Evolutionary conservation across 2,329 filamentous ascomycete species (phyloP).

Genomic region (Colletotrichum cereale): DNA sequence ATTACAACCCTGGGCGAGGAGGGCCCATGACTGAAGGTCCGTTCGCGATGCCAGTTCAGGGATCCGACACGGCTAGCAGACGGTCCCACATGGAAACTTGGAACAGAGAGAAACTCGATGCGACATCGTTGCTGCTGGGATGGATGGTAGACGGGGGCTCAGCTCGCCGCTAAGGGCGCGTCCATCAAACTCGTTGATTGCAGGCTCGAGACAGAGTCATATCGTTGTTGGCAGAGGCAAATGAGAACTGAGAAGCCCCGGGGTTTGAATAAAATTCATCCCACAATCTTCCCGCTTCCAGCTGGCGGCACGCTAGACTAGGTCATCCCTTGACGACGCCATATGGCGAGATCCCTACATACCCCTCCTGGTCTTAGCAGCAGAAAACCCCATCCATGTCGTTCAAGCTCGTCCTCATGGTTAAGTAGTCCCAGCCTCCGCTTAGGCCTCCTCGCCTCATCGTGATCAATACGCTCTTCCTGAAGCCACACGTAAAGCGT

Average conservation of each 20-base stretch:
- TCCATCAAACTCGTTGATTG: not conserved
- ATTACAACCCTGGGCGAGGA: not conserved
- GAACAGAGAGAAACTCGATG: not conserved
- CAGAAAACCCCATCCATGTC: not conserved
- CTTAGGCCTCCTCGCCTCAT: not conserved
- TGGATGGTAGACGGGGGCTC: not conserved
- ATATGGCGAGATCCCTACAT: not conserved
- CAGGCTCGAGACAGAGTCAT: not conserved
- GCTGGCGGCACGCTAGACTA: too few species aligned
- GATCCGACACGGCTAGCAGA: constrained; percentile 10
- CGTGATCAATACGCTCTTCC: not conserved
- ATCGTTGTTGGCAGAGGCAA: not conserved
- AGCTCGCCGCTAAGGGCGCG: not conserved
- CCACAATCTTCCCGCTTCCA: not conserved
- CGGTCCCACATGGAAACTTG: constrained; percentile 2
- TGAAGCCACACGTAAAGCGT: not conserved
- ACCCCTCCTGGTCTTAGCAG: not conserved
- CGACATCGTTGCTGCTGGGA: not conserved
- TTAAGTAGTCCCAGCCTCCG: too few species aligned
- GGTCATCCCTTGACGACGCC: not conserved
- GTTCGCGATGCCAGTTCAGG: not conserved
- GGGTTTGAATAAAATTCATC: not conserved
- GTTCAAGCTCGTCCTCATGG: not conserved
- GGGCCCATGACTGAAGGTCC: not conserved
- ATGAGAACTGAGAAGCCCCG: not conserved